Evolutionary conservation across 208 protist species (phyloP).

Genomic region (Phytomonas serpens): DNA sequence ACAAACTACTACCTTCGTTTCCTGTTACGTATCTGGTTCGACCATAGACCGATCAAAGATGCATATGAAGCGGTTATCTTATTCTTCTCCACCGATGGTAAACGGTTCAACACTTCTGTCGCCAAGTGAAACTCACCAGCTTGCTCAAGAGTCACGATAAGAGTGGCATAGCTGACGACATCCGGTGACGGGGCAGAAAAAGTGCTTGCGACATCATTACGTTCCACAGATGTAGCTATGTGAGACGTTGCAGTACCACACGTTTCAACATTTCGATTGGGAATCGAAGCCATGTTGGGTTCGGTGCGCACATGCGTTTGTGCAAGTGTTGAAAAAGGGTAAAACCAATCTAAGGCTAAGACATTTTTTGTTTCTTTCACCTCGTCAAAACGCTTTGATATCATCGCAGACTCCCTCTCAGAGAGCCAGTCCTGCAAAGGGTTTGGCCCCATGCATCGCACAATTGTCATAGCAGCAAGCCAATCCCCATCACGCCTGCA

Average conservation of each 20-base stretch:
- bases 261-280: neutral
- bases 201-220: neutral
- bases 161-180: conserved; percentile 78
- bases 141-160: conserved; percentile 82
- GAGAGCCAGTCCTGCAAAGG: conserved; percentile 31
- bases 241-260: neutral
- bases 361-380: neutral
- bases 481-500: conserved; percentile 66
- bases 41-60: conserved; percentile 82
- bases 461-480: conserved; percentile 42
- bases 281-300: neutral
- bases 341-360: neutral
- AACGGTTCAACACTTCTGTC: conserved; percentile 40
- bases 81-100: conserved; percentile 66
- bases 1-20: conserved; percentile 24
- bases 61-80: conserved; percentile 83
- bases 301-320: neutral
- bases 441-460: conserved; percentile 76
- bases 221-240: neutral
- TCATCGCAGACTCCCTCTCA: conserved; percentile 10
- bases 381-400: neutral
- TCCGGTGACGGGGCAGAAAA: conserved; percentile 39
- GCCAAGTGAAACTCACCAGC: conserved; percentile 50
- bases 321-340: neutral
- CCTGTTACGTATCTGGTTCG: conserved; percentile 44